These are phyloP conservation scores for Sphaceloma murrayae DNA, from an alignment of 2,329 filamentous ascomycete genomes.

Conservation along the genomic window DNA sequence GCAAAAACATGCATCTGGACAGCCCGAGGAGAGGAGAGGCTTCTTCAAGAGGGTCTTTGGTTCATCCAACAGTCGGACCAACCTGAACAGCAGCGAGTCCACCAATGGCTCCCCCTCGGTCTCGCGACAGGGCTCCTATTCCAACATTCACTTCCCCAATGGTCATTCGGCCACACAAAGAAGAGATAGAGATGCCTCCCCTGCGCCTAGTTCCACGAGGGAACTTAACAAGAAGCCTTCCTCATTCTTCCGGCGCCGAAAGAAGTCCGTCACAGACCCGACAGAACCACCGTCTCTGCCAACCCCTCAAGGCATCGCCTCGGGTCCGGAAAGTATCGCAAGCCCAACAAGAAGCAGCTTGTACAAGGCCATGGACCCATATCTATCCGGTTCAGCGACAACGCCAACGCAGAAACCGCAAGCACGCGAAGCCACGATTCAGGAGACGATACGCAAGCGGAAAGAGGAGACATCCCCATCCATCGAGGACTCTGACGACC, in stretches of 20 bases:
- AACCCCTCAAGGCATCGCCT: constrained; percentile 33
- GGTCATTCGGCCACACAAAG: not conserved
- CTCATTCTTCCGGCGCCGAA: constrained; percentile 85
- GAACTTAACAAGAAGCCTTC: constrained; percentile 79
- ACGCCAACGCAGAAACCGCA: constrained; percentile 22
- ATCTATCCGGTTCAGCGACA: constrained; percentile 41
- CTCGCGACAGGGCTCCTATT: constrained; percentile 15
- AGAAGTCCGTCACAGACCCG: constrained; percentile 72
- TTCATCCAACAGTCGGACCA: constrained; percentile 40
- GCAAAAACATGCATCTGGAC: constrained; percentile 4
- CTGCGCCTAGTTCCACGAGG: constrained; percentile 21
- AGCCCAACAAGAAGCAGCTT: constrained; percentile 63
- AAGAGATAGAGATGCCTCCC: constrained; percentile 9
- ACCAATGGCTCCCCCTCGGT: constrained; percentile 8
- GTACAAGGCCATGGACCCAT: constrained; percentile 79
- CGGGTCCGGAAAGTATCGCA: constrained; percentile 38
- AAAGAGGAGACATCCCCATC: constrained; percentile 21
- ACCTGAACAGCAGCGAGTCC: constrained; percentile 6
- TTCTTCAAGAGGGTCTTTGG: constrained; percentile 94
- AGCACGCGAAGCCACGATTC: not conserved
- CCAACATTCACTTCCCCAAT: constrained; percentile 5
- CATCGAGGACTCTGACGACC: constrained; percentile 30
- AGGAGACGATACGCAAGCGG: not conserved
- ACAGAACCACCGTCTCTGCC: constrained; percentile 52
- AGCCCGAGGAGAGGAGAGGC: constrained; percentile 55